A percentile compares a stretch with the other conserved stretches of the same genome.
Conservation (phyloP, 2,329 filamentous ascomycete genomes). For the Neopestalotiopsis rosae region DNA sequence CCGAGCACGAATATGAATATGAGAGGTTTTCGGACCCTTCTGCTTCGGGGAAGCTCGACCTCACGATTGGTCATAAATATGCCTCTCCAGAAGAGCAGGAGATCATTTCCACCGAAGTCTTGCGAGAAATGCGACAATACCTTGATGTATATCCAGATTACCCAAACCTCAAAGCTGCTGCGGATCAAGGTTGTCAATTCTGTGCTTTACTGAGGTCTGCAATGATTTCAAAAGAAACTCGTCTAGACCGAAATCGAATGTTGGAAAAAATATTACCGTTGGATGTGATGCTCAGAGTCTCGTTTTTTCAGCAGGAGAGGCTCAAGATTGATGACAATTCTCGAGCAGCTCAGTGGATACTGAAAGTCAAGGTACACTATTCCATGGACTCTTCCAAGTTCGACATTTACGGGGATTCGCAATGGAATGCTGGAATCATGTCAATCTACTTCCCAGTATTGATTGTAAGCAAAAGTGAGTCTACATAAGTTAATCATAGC, state of each 20-base stretch:
- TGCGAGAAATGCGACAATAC: not conserved
- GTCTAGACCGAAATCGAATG: not conserved
- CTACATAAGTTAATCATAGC: not conserved
- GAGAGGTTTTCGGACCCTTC: not conserved
- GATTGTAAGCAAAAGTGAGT: not conserved
- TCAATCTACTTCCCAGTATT: not conserved
- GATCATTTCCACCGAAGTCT: not conserved
- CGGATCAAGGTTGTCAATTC: not conserved
- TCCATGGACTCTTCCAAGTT: not conserved
- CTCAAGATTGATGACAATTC: not conserved
- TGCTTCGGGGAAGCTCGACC: not conserved
- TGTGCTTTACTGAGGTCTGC: not conserved
- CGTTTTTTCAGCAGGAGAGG: not conserved
- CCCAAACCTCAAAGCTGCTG: not conserved
- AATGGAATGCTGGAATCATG: not conserved
- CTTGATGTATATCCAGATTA: not conserved
- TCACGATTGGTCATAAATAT: not conserved
- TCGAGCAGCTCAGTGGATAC: not conserved
- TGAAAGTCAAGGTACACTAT: not conserved
- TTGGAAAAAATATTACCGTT: not conserved
- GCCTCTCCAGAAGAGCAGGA: not conserved
- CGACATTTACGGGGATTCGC: fast-evolving
- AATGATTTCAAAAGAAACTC: not conserved
- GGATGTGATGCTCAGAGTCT: not conserved
- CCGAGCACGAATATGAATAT: not conserved